Conservation (phyloP, 345 rosid species). For the Citrus glauca region DNA sequence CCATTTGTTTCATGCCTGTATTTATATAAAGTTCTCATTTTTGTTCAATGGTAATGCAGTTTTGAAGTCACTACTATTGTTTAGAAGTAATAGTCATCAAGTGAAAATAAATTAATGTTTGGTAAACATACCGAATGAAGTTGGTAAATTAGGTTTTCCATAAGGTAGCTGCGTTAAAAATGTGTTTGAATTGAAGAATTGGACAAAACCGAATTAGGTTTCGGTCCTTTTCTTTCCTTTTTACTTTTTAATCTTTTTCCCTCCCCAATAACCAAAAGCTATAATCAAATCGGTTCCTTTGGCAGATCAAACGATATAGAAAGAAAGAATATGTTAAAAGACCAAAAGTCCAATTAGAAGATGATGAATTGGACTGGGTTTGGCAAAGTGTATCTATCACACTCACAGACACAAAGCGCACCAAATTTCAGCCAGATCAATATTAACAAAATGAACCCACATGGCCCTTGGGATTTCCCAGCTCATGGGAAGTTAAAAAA, state of each 20-base stretch:
- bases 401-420: neutral
- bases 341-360: neutral
- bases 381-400: slow-evolving; percentile 7
- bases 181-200: no score
- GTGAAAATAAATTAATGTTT: neutral
- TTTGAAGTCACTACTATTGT: neutral
- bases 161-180: neutral
- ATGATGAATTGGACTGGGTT: neutral
- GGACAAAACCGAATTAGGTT: neutral
- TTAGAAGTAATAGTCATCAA: neutral
- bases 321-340: neutral
- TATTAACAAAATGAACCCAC: neutral
- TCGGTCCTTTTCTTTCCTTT: no score
- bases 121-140: neutral
- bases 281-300: neutral
- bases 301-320: neutral
- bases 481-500: neutral
- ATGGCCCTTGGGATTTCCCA: neutral
- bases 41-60: neutral
- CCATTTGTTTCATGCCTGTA: neutral
- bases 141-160: neutral
- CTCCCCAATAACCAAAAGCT: neutral
- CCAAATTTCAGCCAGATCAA: neutral
- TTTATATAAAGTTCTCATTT: no score
- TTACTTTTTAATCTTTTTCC: neutral